Evolutionary conservation across 176 grass and related monocot genomes (phyloP), one percentile per base, ranked within the genome.

Genomic region (Tillandsia fasciculata): DNA sequence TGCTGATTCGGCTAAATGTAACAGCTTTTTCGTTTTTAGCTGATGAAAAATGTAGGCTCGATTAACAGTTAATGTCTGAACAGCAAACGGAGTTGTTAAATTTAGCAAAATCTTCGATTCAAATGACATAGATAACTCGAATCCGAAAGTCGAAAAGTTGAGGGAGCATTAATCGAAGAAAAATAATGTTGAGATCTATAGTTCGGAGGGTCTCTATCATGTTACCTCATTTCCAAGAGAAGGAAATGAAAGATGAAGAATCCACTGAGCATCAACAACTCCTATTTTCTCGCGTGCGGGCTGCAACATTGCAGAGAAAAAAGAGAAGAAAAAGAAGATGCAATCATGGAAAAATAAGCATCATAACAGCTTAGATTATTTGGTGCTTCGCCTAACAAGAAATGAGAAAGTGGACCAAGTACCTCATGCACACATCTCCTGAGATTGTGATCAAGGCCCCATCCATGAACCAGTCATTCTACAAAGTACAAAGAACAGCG

Each of bases 191-290:
- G 14, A 53, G 51, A 53, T 53, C 9, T 53, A 10, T 53, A 53
- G 51, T 53, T 11, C 2, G 28, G 28, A 29, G 28, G 28, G 28
- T 29, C 28, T 29, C 11, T 56, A 56, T 56, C 52, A 13, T 56
- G 11, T 56, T 56, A n/a, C 52, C 52, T 56, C 52, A 56, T 56
- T 56, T 13, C 12, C 83, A 12, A 90, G 89, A 64, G 93, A 87
- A 79, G 93, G 93, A 86, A 92, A 78, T 71, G 66, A 84, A 72
- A 87, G 89, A 74, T 96, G 93, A 42, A 92, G 77, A 52, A 97
- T 97, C 93, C 89, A 92, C 77, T 97, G 93, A 42, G 93, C 83
- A 81, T 97, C 93, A 15, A 97, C 86, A n/a, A 97, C 82, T 3
- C 93, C 93, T 0, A 97, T 97, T 83, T 87, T 90, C 77, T 91